Conservation (phyloP, 306 rosid species). For the Alnus glutinosa region DNA sequence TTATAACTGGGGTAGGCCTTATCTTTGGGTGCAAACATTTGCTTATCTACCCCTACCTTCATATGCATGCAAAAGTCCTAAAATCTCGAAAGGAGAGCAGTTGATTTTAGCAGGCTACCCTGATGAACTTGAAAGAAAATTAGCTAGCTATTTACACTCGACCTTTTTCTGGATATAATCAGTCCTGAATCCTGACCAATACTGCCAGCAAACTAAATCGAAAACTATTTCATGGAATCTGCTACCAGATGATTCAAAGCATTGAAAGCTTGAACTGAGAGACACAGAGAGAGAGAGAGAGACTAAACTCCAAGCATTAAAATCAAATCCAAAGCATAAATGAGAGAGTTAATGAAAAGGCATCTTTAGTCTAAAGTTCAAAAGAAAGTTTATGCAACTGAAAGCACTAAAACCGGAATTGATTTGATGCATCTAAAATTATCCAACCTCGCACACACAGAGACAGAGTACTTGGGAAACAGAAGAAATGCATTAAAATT, state of each 20-base stretch:
- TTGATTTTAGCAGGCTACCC: not conserved
- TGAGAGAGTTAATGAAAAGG: not conserved
- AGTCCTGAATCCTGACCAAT: not conserved
- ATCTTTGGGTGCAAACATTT: not conserved
- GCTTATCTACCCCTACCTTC: not conserved
- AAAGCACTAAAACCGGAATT: not conserved
- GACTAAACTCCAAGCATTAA: not conserved
- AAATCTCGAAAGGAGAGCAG: not conserved
- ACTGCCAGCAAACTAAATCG: not conserved
- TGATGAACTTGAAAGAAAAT: not conserved
- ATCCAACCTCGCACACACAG: not conserved
- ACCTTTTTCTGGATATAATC: not conserved
- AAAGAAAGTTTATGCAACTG: not conserved
- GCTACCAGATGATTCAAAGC: not conserved
- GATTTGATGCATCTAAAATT: not conserved
- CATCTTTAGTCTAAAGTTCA: not conserved
- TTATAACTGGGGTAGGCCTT: not conserved
- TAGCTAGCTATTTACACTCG: not conserved
- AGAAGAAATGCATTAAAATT: not conserved
- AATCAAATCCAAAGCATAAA: not conserved
- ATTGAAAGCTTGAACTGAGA: not conserved
- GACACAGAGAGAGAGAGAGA: not conserved
- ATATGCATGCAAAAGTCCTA: not conserved
- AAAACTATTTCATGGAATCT: too few species aligned
- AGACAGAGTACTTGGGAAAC: not conserved